Evolutionary conservation across 2,329 filamentous ascomycete species (phyloP), one percentile per base, ranked within the genome.

Genomic region (Tolypocladium paradoxum): DNA sequence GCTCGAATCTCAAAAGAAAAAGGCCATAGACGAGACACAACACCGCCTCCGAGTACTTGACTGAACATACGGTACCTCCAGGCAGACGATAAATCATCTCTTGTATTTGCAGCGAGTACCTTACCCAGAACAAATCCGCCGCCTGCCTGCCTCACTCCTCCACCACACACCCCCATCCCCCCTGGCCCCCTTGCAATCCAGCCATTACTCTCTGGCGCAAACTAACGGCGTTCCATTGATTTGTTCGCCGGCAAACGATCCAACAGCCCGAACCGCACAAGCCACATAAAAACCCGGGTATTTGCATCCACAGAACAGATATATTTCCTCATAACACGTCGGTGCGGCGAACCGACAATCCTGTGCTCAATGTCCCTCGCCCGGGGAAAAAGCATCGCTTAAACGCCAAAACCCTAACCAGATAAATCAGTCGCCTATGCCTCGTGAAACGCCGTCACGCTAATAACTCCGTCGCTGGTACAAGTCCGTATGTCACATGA

Each of bases 391-490:
- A 49, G 6, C 2, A 49, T 29, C 22, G 18, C 16, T 20, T 20
- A 4, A 49, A 50, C 49, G 49, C 49, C 36, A 18, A 38, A 16
- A 20, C 8, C 24, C 35, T 2, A n/a, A 9, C 7, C 27, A n/a
- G 14, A 29, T 18, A 29, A 4, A 47, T 7, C n/a, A 27, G 27
- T 47, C 18, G 43, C 27, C 43, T 27, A 47, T n/a, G 43, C 43
- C 43, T 33, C 43, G 43, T 47, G 27, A 47, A 47, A 47, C 43
- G 43, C 43, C 43, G 27, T 43, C 43, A 47, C 38, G 27, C n/a
- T 29, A 18, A 38, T 47, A 58, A 56, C 55, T 55, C 55, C 55
- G 33, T 54, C 55, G 54, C 55, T 55, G 27, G 46, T 49, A 40
- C 49, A 56, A 27, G 38, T 35, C 35, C 27, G 49, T 45, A 34